Evolutionary conservation across 2,329 filamentous ascomycete genomes (phyloP), one percentile per base, ranked within the genome.

Genomic region (Saccharata proteae): DNA sequence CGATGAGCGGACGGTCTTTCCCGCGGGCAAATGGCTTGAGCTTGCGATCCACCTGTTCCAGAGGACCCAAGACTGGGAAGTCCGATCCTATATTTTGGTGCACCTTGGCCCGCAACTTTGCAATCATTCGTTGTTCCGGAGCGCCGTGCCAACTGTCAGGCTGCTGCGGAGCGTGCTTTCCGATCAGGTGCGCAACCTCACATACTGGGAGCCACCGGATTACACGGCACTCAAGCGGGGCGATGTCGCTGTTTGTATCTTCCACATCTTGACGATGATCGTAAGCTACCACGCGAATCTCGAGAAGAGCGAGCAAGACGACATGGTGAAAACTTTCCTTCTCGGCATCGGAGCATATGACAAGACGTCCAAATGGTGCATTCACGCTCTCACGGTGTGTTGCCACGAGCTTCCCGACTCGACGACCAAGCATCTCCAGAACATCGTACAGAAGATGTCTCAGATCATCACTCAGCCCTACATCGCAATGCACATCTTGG

Each of bases 401-500:
- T 94, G 86, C 52, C 85, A 94, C 47, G 90, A 98, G 54, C 71
- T 94, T 16, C 86, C 90, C 3, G 69, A 80, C 12, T 88, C 88
- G 9, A 81, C 86, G 30, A 83, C 80, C 49, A 93, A 88, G 50
- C 79, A 77, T 13, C 66, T 96, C 38, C 80, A 88, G 26, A 80
- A 76, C 26, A 83, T 96, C 42, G 66, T 98, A 34, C 80, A 86
- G 46, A 88, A 84, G 51, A 93, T 98, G 82, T 80, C 86, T 1
- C 83, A 86, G 44, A 92, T 94, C 47, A 93, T 98, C 47, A 96
- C 90, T 1, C 86, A 93, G 46, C 77, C 84, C 5, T 75, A 86
- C 35, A 80, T 94, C 20, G 85, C 88, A 7, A 80, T 94, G 38
- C 90, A 98, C 49, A 93, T 98, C 38, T 65, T 98, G 29, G 90